Percentiles rank a stretch among this genome's conserved stretches.
Evolutionary conservation across 129 eudicot genomes (phyloP).

Genomic region (Dittrichia graveolens): DNA sequence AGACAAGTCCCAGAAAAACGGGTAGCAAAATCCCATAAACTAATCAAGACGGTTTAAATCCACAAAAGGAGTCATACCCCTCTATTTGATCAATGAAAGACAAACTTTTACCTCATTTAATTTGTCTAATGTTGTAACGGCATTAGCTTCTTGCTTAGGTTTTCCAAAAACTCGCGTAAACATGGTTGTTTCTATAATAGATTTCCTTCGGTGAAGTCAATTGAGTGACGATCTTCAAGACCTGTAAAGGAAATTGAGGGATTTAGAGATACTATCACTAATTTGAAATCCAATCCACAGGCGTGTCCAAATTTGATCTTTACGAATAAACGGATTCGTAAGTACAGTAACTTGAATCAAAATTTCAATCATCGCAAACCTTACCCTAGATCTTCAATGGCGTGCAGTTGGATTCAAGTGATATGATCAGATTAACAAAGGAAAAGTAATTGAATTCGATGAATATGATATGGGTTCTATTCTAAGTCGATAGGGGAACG

Average conservation of each 20-base stretch:
- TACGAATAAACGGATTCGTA: not conserved
- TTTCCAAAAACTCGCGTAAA: constrained; percentile 42
- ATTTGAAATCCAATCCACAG: not conserved
- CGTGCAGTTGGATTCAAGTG: constrained; percentile 19
- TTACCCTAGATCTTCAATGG: constrained; percentile 19
- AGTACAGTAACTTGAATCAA: not conserved
- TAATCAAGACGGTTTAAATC: not conserved
- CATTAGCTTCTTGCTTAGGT: constrained; percentile 52
- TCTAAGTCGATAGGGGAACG: not conserved
- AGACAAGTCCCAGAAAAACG: constrained; percentile 6
- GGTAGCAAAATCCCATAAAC: constrained; percentile 5
- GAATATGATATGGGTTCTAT: constrained; percentile 24
- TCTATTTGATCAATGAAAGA: not conserved
- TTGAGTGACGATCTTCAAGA: constrained; percentile 2
- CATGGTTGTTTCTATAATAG: constrained; percentile 22
- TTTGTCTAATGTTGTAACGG: constrained; percentile 41
- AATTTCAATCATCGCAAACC: not conserved
- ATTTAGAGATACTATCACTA: constrained; percentile 14
- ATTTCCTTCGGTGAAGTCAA: constrained; percentile 10
- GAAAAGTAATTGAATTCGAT: constrained; percentile 20
- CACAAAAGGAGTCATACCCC: not conserved
- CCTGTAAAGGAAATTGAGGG: constrained; percentile 11
- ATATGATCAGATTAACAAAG: constrained; percentile 25
- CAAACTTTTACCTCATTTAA: constrained; percentile 40
- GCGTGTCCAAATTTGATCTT: constrained; percentile 19